These are phyloP conservation scores for Kernera saxatilis DNA, from an alignment of 345 rosid species.

Conservation along the genomic window DNA sequence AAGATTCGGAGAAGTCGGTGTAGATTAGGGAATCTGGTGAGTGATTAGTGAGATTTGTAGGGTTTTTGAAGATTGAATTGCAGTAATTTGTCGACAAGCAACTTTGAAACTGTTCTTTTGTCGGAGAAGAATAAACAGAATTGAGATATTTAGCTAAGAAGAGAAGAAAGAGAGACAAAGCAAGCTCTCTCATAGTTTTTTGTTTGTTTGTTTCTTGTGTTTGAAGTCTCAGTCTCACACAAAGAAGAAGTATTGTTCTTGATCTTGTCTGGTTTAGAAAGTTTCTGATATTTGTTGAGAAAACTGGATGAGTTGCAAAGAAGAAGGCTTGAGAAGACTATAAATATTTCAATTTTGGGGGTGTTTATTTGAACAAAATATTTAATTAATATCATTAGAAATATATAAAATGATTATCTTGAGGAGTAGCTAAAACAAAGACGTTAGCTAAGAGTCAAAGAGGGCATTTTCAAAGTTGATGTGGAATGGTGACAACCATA, in stretches of 20 bases:
- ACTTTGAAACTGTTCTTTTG: slow-evolving; percentile 20
- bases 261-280: slow-evolving; percentile 6
- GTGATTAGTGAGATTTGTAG: not conserved
- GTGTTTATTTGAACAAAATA: slow-evolving; percentile 3
- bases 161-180: slow-evolving; percentile 4
- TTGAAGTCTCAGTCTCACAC: slow-evolving; percentile 20
- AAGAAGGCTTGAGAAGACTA: not conserved
- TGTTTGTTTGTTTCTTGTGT: slow-evolving; percentile 4
- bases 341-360: not conserved
- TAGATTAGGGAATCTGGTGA: not conserved
- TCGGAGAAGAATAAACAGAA: slow-evolving; percentile 10
- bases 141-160: not conserved
- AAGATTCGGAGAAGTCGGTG: not conserved
- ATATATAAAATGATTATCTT: slow-evolving; percentile 10
- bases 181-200: slow-evolving; percentile 8
- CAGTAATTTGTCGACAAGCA: slow-evolving; percentile 3
- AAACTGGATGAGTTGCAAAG: slow-evolving; percentile 20
- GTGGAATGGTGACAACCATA: not conserved
- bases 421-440: slow-evolving; percentile 12
- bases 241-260: not conserved
- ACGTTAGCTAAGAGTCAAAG: slow-evolving; percentile 8
- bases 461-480: slow-evolving; percentile 7
- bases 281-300: slow-evolving; percentile 16
- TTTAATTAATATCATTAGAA: not conserved
- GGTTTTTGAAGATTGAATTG: not conserved